A percentile compares a stretch with the other conserved stretches of the same genome.
Conservation (phyloP, 257 asterid genomes). For the Solanum bulbocastanum region DNA sequence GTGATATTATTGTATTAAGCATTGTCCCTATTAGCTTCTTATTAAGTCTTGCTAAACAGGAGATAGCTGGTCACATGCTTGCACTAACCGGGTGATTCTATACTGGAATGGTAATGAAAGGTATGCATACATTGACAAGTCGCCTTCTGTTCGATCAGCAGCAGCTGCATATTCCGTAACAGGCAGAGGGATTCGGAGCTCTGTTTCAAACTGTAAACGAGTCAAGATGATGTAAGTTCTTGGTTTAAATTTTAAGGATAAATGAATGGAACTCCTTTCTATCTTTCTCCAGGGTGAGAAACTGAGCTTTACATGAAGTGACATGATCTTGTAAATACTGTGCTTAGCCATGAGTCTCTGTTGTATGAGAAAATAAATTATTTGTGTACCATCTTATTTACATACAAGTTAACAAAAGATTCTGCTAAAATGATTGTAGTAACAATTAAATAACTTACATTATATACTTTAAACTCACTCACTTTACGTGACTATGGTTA, state of each 20-base stretch:
- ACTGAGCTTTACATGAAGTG: background rate
- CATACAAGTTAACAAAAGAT: background rate
- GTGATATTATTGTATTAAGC: background rate
- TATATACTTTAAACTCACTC: too few species aligned
- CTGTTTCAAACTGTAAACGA: slow-evolving; percentile 59
- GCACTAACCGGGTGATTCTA: slow-evolving; percentile 77
- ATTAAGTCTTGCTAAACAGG: slow-evolving; percentile 36
- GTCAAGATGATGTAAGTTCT: slow-evolving; percentile 50
- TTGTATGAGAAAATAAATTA: background rate
- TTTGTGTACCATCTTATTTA: background rate
- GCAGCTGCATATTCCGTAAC: slow-evolving; percentile 81
- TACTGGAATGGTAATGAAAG: slow-evolving; percentile 86
- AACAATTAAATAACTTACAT: too few species aligned
- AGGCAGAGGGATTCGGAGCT: slow-evolving; percentile 62
- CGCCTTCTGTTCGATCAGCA: slow-evolving; percentile 75
- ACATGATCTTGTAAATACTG: background rate
- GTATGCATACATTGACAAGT: slow-evolving; percentile 74
- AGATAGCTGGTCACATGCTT: slow-evolving; percentile 98
- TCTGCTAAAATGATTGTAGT: too few species aligned
- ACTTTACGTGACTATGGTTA: too few species aligned
- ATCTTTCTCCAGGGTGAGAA: background rate
- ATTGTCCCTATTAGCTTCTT: background rate
- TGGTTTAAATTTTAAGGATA: background rate
- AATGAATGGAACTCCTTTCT: background rate
- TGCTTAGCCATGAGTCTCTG: background rate